Evolutionary conservation across 495 filamentous ascomycete genomes (phyloP).

Genomic region (Bathelium albidoporum): DNA sequence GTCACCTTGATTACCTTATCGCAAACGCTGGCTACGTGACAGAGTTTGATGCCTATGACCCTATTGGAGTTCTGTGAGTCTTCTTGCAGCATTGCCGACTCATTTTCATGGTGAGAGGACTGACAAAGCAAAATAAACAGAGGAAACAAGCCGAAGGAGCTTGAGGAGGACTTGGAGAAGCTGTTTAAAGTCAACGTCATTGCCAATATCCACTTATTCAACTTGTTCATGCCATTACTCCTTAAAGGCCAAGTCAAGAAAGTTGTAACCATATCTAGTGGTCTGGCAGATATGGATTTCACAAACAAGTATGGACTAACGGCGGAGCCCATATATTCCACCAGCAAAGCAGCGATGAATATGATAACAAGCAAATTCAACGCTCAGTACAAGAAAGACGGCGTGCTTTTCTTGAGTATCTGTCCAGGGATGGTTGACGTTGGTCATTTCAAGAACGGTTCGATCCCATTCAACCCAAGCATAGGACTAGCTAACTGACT

Average conservation of each 20-base stretch:
- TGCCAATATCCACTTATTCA: constrained; percentile 42
- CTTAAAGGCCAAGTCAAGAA: constrained; percentile 43
- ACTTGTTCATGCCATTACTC: constrained; percentile 45
- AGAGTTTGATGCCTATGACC: constrained; percentile 20
- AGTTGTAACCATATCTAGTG: constrained; percentile 43
- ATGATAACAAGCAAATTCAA: constrained; percentile 37
- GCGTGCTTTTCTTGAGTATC: constrained; percentile 41
- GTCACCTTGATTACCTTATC: constrained; percentile 30
- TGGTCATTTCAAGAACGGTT: constrained; percentile 25
- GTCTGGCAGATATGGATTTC: constrained; percentile 39
- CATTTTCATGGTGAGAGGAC: constrained; percentile 1
- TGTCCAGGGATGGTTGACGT: constrained; percentile 40
- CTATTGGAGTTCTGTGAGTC: constrained; percentile 29
- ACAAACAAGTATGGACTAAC: constrained; percentile 27
- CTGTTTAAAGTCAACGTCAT: constrained; percentile 36
- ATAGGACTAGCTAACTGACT: constrained; percentile 4
- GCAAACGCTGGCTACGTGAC: constrained; percentile 27
- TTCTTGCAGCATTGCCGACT: constrained; percentile 8
- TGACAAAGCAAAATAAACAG: constrained; percentile 7
- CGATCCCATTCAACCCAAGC: constrained; percentile 6
- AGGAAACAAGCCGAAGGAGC: constrained; percentile 8
- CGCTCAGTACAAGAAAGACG: constrained; percentile 41
- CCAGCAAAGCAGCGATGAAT: constrained; percentile 40
- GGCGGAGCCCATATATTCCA: constrained; percentile 25
- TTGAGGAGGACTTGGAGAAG: constrained; percentile 6